phyloP scores from a whole-genome alignment of 805 yeast genomes.

The Candida adriatica region DNA sequence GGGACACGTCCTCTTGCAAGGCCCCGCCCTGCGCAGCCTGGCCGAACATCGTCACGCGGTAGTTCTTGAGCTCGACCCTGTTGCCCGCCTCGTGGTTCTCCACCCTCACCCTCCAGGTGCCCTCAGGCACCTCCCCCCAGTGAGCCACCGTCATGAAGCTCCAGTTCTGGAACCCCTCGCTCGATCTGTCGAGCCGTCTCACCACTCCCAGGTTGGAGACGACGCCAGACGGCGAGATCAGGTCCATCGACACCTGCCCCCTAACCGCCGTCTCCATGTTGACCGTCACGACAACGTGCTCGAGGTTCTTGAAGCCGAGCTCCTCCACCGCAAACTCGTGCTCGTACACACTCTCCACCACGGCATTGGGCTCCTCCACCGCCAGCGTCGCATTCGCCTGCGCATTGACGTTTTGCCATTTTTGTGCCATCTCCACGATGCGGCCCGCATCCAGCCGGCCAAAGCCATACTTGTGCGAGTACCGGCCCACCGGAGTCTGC shows the following conservation, averaged over 20 bases:
- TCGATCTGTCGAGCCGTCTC: constrained; percentile 51
- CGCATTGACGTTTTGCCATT: constrained; percentile 84
- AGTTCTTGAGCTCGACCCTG: constrained; percentile 43
- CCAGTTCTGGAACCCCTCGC: constrained; percentile 70
- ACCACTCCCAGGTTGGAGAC: constrained; percentile 65
- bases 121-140: constrained; percentile 83
- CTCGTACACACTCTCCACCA: constrained; percentile 19
- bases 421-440: constrained; percentile 63
- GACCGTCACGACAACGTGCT: constrained; percentile 81
- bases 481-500: constrained; percentile 53
- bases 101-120: constrained; percentile 77
- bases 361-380: constrained; percentile 5
- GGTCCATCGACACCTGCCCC: constrained; percentile 60
- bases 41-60: constrained; percentile 83
- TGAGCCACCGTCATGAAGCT: constrained; percentile 96
- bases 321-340: constrained; percentile 42
- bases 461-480: constrained; percentile 85
- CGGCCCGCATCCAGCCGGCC: constrained; percentile 83
- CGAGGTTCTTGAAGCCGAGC: constrained; percentile 65
- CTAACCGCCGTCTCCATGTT: constrained; percentile 58
- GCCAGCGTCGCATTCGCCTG: constrained; percentile 59
- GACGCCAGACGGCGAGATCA: constrained; percentile 72
- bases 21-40: constrained; percentile 42
- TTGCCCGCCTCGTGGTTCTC: constrained; percentile 33
- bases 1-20: constrained; percentile 24